Percentiles rank a stretch among this genome's conserved stretches.
phyloP scores from a whole-genome alignment of 176 grass and related monocot species.

The Lolium perenne region DNA sequence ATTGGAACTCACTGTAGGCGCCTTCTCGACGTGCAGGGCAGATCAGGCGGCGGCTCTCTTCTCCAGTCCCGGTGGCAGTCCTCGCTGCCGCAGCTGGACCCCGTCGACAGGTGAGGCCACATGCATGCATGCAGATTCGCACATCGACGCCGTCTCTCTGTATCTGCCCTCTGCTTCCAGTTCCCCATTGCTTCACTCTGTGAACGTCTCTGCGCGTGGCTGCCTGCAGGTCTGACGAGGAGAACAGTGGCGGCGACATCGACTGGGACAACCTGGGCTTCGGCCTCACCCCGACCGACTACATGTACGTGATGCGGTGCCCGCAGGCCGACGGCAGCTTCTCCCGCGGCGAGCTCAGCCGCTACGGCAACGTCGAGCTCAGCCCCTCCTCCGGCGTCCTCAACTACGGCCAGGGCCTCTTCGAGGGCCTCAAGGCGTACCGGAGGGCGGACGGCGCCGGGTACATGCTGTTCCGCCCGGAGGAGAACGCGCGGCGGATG shows the following conservation, averaged over 20 bases:
- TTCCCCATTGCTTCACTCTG: too few relatives aligned
- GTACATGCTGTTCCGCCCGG: constrained; percentile 82
- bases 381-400: constrained; percentile 88
- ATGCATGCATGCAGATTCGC: background rate
- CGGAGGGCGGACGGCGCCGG: constrained; percentile 38
- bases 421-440: constrained; percentile 93
- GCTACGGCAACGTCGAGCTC: constrained; percentile 90
- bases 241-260: constrained; percentile 53
- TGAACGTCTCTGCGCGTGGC: too few relatives aligned
- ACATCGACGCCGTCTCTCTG: background rate
- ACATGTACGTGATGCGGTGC: constrained; percentile 89
- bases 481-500: constrained; percentile 89
- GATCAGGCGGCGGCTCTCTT: constrained; percentile 4
- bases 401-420: constrained; percentile 93
- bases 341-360: constrained; percentile 64
- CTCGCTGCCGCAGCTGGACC: constrained; percentile 53
- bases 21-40: constrained; percentile 36
- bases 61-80: constrained; percentile 37
- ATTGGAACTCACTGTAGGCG: background rate
- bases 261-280: constrained; percentile 95
- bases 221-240: constrained; percentile 71
- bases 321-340: constrained; percentile 46
- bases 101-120: constrained; percentile 35
- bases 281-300: constrained; percentile 70
- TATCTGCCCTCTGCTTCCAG: too few relatives aligned